phyloP scores from a whole-genome alignment of 176 grass and related monocot genomes.

The Saccharum officinarum region DNA sequence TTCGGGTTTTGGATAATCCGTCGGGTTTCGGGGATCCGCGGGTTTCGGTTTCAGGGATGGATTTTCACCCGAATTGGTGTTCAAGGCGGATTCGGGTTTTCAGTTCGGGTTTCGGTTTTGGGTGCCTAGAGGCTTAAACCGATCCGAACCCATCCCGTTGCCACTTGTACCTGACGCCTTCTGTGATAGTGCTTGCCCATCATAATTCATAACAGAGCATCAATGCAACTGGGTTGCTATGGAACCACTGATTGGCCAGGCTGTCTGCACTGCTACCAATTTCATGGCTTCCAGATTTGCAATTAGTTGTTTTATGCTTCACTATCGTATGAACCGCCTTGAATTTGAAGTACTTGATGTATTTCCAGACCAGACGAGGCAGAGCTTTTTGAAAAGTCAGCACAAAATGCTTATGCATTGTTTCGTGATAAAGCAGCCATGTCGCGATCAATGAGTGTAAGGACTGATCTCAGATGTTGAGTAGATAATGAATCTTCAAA shows the following conservation, averaged over 20 bases:
- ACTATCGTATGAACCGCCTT: conserved; percentile 2
- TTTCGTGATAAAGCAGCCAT: conserved; percentile 97
- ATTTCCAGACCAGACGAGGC: conserved; percentile 77
- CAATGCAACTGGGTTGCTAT: neutral
- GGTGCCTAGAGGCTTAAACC: too few species aligned
- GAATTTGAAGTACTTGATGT: conserved; percentile 23
- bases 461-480: conserved; percentile 25
- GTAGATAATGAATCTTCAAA: conserved; percentile 31
- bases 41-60: too few species aligned
- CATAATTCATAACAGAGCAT: neutral
- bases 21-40: too few species aligned
- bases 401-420: conserved; percentile 71
- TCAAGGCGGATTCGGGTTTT: too few species aligned
- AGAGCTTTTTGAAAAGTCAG: conserved; percentile 78
- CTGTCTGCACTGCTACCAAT: neutral
- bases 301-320: conserved; percentile 27
- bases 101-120: too few species aligned
- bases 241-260: conserved; percentile 5
- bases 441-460: conserved; percentile 93
- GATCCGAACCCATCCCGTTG: too few species aligned
- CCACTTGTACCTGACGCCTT: neutral
- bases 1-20: too few species aligned
- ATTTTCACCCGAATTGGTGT: too few species aligned
- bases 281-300: neutral
- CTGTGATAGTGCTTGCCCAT: neutral